Base-by-base conservation (phyloP, 208 protist species). In the Sergeia podlipaevii region DNA sequence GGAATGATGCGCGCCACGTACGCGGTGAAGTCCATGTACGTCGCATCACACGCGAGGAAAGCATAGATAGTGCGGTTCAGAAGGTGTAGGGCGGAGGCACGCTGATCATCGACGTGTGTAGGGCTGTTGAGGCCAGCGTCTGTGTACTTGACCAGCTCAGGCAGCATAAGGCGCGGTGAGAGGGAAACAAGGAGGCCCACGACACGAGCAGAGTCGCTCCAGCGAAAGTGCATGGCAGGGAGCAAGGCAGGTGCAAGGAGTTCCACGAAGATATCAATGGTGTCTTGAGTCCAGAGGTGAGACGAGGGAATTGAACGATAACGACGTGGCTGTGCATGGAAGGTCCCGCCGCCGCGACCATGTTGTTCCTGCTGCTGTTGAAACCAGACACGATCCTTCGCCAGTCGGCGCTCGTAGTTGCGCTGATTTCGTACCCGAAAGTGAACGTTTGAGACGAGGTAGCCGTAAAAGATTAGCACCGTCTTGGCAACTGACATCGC, bases 181-280 rank as follows among this genome's bases (percentile, higher is more conserved):
- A 89, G 70, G 10, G 59, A 63, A 11, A 71, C 36, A 15, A 89
- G 74, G 0, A 58, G 27, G 0, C 50, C 54, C 38, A 89, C 26
- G 5, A 71, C 52, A 47, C 38, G 39, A n/a, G 44, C 23, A 8
- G 48, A 48, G 11, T 59, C 39, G 1, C 45, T 23, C 13, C 70
- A 34, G 7, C 66, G 59, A 11, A 78, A 62, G 21, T 80, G 60
- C 13, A 85, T 60, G 8, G 65, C 47, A 1, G 74, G 49, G 32
- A 83, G 52, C 11, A 78, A 34, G 2, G 66, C 46, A 4, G 77
- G 81, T 6, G 69, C 47, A 7, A 85, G 52, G 30, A 89, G 68
- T 7, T 57, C 48, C 6, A 81, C 77, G 23, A 89, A 77, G 34
- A 46, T 47, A 29, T 80, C 60, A n/a, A 69, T 51, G 2, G 81